These are phyloP conservation scores for Calonectria naviculata DNA, from an alignment of 2,329 filamentous ascomycete genomes.

Conservation along the genomic window DNA sequence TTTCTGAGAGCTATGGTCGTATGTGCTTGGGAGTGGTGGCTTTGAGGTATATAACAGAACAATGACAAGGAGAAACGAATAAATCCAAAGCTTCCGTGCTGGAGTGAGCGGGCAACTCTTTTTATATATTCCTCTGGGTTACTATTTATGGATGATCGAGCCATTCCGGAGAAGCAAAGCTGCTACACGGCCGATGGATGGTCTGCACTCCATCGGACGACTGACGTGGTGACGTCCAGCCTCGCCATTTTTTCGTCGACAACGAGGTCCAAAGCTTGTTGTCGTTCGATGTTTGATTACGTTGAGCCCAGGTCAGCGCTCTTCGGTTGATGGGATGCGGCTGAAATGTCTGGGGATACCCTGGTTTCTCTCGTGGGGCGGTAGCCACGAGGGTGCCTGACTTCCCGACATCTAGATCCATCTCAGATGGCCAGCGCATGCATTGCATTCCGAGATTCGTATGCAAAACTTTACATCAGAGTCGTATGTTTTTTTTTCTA, in stretches of 20 bases:
- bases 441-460: background rate
- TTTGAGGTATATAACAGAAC: background rate
- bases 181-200: no score
- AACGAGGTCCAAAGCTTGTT: background rate
- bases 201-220: background rate
- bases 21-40: background rate
- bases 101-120: background rate
- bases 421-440: background rate
- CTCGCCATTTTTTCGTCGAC: background rate
- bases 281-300: constrained; percentile 4
- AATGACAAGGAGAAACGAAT: background rate
- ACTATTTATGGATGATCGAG: background rate
- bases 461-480: background rate
- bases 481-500: background rate
- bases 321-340: constrained; percentile 1
- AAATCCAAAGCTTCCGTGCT: background rate
- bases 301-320: background rate
- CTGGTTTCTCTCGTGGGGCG: background rate
- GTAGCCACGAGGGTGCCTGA: background rate
- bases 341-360: constrained; percentile 1
- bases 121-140: background rate
- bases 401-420: background rate
- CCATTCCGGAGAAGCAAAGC: background rate
- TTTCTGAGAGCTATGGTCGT: background rate
- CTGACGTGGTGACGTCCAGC: background rate